Percentiles rank a stretch among this genome's conserved stretches.
These are phyloP conservation scores for Oryza officinalis DNA, from an alignment of 176 grass and related monocot genomes.

Conservation along the genomic window DNA sequence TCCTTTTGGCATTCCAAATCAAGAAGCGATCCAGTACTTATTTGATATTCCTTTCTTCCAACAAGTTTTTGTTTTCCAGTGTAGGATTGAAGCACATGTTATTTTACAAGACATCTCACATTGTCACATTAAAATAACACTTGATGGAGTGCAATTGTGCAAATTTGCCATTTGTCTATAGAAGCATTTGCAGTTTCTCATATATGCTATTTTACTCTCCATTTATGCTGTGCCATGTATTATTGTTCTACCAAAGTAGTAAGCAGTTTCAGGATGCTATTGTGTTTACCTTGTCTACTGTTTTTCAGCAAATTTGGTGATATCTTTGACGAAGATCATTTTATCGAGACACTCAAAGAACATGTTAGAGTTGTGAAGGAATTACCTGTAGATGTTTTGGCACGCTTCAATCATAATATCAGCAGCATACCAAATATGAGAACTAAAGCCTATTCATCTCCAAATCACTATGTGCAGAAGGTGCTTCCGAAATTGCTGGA, in stretches of 20 bases:
- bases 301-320: slow-evolving; percentile 87
- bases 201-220: slow-evolving; percentile 4
- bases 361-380: slow-evolving; percentile 80
- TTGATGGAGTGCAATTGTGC: neutral
- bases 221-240: neutral
- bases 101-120: neutral
- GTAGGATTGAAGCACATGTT: neutral
- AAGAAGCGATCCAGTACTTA: neutral
- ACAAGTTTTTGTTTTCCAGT: neutral
- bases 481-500: slow-evolving; percentile 83
- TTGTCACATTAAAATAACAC: neutral
- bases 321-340: slow-evolving; percentile 93
- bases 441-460: slow-evolving; percentile 84
- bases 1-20: neutral
- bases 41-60: neutral
- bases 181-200: neutral
- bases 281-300: slow-evolving; percentile 19
- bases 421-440: slow-evolving; percentile 94
- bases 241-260: neutral
- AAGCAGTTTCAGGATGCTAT: slow-evolving; percentile 1
- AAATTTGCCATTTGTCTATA: neutral
- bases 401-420: slow-evolving; percentile 78
- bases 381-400: slow-evolving; percentile 72
- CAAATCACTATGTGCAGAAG: slow-evolving; percentile 74
- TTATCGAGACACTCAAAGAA: slow-evolving; percentile 69